Evolutionary conservation across 257 asterid genomes (phyloP).

Genomic region (Scutellaria galericulata): DNA sequence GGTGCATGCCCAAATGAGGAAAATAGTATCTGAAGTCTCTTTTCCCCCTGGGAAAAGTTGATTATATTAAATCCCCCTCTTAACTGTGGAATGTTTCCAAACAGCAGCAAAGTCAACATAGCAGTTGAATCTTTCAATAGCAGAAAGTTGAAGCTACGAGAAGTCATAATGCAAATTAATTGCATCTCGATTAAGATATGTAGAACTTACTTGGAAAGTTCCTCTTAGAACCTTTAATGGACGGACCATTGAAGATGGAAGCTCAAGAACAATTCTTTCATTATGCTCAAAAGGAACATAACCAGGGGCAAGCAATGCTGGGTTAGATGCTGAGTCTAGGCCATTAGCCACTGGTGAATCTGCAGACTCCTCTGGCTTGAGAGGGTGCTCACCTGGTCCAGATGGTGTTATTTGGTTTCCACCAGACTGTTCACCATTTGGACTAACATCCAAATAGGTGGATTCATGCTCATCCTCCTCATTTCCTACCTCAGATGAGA

Average conservation of each 20-base stretch:
- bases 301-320: constrained; percentile 76
- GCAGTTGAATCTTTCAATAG: constrained; percentile 26
- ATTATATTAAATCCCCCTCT: neutral
- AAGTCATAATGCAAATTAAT: constrained; percentile 22
- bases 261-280: constrained; percentile 93
- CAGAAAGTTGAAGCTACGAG: constrained; percentile 23
- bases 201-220: constrained; percentile 83
- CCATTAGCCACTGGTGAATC: constrained; percentile 49
- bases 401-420: constrained; percentile 52
- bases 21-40: constrained; percentile 2
- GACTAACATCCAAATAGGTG: constrained; percentile 50
- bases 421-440: constrained; percentile 50
- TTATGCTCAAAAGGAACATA: constrained; percentile 89
- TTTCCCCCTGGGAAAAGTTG: constrained; percentile 17
- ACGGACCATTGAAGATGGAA: constrained; percentile 91
- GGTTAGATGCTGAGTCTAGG: constrained; percentile 57
- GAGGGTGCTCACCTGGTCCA: constrained; percentile 60
- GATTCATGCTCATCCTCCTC: constrained; percentile 88
- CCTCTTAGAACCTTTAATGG: constrained; percentile 86
- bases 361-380: constrained; percentile 45
- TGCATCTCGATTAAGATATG: constrained; percentile 25
- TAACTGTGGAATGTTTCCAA: constrained; percentile 3
- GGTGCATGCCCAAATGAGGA: constrained; percentile 18
- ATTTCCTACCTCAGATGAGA: constrained; percentile 63
- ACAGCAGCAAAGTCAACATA: constrained; percentile 28